Percentiles rank a stretch among this genome's conserved stretches.
phyloP scores from a whole-genome alignment of 2,329 filamentous ascomycete genomes.

The Gaeumannomyces sp. region DNA sequence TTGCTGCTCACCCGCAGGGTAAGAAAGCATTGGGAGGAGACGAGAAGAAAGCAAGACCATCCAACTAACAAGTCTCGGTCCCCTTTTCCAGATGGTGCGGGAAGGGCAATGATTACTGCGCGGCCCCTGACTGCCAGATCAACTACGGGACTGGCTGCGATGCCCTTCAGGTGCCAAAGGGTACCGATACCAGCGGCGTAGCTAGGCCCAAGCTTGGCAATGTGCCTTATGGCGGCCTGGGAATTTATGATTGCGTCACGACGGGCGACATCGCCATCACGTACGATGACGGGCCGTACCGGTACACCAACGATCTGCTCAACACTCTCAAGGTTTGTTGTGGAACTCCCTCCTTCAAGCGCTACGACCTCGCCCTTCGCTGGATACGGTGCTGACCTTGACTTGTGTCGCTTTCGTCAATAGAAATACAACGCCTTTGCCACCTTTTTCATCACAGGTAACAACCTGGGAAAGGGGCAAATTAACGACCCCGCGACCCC shows the following conservation, averaged over 20 bases:
- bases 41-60: background rate
- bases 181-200: constrained; percentile 47
- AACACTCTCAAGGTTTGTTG: constrained; percentile 44
- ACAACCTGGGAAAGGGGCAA: constrained; percentile 48
- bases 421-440: constrained; percentile 41
- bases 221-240: constrained; percentile 48
- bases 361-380: background rate
- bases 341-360: too few relatives aligned
- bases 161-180: constrained; percentile 47
- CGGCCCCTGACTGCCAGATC: constrained; percentile 55
- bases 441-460: constrained; percentile 61
- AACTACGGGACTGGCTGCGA: constrained; percentile 56
- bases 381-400: background rate
- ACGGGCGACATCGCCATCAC: constrained; percentile 58
- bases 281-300: constrained; percentile 60
- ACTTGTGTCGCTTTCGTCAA: background rate
- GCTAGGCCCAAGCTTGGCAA: constrained; percentile 46
- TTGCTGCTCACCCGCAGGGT: constrained; percentile 30
- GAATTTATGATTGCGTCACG: constrained; percentile 50
- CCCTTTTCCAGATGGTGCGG: constrained; percentile 44
- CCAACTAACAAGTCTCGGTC: constrained; percentile 12
- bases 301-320: constrained; percentile 55
- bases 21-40: background rate
- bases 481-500: constrained; percentile 44
- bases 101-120: constrained; percentile 48